Base-by-base conservation (phyloP, 2,329 filamentous ascomycete species). In the Fusarium oxysporum region DNA sequence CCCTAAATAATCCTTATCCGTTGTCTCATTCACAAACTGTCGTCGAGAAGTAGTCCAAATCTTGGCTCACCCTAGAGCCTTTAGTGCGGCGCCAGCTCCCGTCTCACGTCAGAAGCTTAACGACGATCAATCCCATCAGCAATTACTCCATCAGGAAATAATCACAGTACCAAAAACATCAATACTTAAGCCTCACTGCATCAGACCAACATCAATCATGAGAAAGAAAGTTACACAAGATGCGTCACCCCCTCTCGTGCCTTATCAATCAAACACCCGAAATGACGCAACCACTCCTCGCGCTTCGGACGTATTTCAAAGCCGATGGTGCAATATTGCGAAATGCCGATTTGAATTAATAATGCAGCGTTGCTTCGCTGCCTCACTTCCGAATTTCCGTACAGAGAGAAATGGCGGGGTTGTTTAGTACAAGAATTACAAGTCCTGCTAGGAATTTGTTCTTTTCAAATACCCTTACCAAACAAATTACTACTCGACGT, bases 71-170 rank as follows among this genome's bases (percentile, higher is more conserved):
- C 57, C 32, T 56, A 41, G 4, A 68, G 25, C 41, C 17, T n/a
- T 21, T 70, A 70, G 68, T 28, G 38, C 61, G 30, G 25, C 60
- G 25, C 40, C 38, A 11, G n/a, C 9, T 44, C 45, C 54, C 45
- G 62, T 62, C 62, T 62, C 67, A 67, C 57, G 68, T 71, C 47
- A 71, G 68, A 68, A 55, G 53, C 47, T 63, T 58, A 68, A 19
- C 21, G 30, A 30, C n/a, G 38, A 62, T 67, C 30, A 23, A 50
- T 35, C 25, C 38, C 35, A 41, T 21, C 11, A 48, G 4, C n/a
- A 35, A 38, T 32, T 66, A 43, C 65, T 50, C 33, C 35, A 43
- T 68, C 47, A n/a, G 47, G 65, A 55, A 68, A 32, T 30, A 35
- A 44, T 32, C 38, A 12, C 44, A 21, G 28, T 47, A 28, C 35